Conservation (phyloP, 1,139 yeast genomes). For the Maudiozyma humilis region DNA sequence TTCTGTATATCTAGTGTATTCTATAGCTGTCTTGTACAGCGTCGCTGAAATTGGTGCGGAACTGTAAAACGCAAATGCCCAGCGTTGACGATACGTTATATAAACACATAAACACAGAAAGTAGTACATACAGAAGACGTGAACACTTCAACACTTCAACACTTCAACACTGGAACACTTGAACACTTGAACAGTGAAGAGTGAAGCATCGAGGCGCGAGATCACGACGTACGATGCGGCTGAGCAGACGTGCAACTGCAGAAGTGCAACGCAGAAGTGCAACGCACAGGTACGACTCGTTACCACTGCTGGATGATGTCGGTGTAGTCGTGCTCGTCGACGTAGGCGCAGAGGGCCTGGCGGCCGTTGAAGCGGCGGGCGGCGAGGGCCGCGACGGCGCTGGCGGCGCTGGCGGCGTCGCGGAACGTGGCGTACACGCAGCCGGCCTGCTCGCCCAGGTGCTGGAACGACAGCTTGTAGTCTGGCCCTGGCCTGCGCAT, state of each 20-base stretch:
- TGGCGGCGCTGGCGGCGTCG: slow-evolving; percentile 42
- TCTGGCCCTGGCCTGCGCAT: slow-evolving; percentile 62
- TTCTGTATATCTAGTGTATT: not conserved
- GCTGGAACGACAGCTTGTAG: slow-evolving; percentile 38
- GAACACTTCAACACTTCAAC: too few species aligned
- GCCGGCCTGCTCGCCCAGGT: slow-evolving; percentile 49
- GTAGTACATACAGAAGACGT: too few species aligned
- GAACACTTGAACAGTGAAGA: too few species aligned
- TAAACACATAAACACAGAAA: too few species aligned
- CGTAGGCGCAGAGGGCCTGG: slow-evolving; percentile 57
- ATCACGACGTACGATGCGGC: not conserved
- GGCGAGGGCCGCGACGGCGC: slow-evolving; percentile 54
- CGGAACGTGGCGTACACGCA: slow-evolving; percentile 62
- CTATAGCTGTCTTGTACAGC: not conserved
- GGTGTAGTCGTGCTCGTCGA: slow-evolving; percentile 48
- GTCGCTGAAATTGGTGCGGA: too few species aligned
- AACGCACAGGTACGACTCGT: too few species aligned
- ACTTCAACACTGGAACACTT: too few species aligned
- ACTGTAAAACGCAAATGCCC: too few species aligned
- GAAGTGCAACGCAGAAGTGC: too few species aligned
- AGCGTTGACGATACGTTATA: too few species aligned
- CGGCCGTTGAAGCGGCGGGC: slow-evolving; percentile 67
- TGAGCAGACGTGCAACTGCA: too few species aligned
- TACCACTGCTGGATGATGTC: not conserved
- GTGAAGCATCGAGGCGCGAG: not conserved